A percentile compares a stretch with the other conserved stretches of the same genome.
These are phyloP conservation scores for Onygenales sp. DNA, from an alignment of 2,329 filamentous ascomycete species.

Conservation along the genomic window DNA sequence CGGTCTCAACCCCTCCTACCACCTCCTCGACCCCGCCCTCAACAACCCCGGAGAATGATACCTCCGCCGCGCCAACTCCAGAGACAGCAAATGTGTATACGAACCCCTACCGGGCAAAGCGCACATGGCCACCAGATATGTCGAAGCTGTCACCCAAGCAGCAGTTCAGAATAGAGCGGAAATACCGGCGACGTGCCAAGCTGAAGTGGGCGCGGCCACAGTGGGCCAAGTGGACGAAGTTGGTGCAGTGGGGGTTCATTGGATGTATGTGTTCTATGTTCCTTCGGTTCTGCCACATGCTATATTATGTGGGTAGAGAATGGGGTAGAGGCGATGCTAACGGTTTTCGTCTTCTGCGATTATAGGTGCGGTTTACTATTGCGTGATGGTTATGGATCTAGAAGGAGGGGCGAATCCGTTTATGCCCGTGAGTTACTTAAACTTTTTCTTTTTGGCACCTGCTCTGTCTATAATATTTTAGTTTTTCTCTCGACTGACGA, in stretches of 20 bases:
- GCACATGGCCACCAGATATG: slow-evolving; percentile 57
- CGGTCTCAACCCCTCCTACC: neutral
- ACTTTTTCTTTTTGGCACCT: too few species aligned
- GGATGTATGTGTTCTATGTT: slow-evolving; percentile 32
- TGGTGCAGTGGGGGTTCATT: slow-evolving; percentile 48
- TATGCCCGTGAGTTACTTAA: slow-evolving; percentile 24
- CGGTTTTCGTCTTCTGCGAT: neutral
- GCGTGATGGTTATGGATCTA: slow-evolving; percentile 37
- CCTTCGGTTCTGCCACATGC: neutral
- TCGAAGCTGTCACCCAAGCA: slow-evolving; percentile 53
- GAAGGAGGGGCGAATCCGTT: slow-evolving; percentile 30
- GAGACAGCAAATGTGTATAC: slow-evolving; percentile 26
- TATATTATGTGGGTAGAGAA: neutral
- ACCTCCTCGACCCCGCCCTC: slow-evolving; percentile 8
- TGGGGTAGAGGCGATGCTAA: slow-evolving; percentile 7
- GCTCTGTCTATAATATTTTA: neutral
- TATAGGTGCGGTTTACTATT: slow-evolving; percentile 33
- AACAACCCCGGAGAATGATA: neutral
- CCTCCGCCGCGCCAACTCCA: neutral
- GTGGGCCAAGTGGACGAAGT: slow-evolving; percentile 49
- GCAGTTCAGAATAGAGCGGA: slow-evolving; percentile 58
- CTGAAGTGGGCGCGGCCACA: slow-evolving; percentile 51
- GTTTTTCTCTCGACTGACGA: neutral
- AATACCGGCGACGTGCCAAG: slow-evolving; percentile 52
- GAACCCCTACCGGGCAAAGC: slow-evolving; percentile 52